Conservation (phyloP, 306 rosid species). For the Cucurbita maxima region DNA sequence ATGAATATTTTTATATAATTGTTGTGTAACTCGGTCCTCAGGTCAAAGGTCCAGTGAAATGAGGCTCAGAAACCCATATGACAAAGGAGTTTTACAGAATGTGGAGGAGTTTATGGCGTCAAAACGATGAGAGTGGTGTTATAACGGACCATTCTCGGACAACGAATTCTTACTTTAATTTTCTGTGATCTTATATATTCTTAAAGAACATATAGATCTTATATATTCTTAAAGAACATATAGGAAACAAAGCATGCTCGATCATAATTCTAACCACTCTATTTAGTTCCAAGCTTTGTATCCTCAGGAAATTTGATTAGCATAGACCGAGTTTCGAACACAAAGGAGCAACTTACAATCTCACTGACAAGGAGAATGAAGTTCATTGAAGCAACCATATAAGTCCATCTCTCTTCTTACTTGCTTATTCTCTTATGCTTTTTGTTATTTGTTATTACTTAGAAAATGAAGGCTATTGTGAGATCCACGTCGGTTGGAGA, state of each 20-base stretch:
- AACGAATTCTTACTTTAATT: not conserved
- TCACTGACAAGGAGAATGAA: not conserved
- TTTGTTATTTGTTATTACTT: not conserved
- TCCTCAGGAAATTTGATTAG: not conserved
- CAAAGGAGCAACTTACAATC: not conserved
- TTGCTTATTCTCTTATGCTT: not conserved
- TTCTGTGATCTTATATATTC: not conserved
- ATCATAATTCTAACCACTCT: not conserved
- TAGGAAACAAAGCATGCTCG: not conserved
- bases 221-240: not conserved
- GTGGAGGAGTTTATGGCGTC: slow-evolving; percentile 20
- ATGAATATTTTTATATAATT: not conserved
- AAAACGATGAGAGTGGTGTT: not conserved
- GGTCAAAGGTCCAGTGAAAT: slow-evolving; percentile 9
- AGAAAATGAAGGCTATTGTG: not conserved
- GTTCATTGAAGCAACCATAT: not conserved
- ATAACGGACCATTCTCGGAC: not conserved
- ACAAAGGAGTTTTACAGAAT: slow-evolving; percentile 26
- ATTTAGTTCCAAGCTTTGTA: not conserved
- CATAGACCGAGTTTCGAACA: not conserved
- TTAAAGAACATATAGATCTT: not conserved
- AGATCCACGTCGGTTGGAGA: no score
- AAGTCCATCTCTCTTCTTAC: not conserved
- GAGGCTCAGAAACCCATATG: slow-evolving; percentile 30
- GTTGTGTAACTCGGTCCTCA: not conserved